phyloP scores from a whole-genome alignment of 441 rosid species.

The Hura crepitans region DNA sequence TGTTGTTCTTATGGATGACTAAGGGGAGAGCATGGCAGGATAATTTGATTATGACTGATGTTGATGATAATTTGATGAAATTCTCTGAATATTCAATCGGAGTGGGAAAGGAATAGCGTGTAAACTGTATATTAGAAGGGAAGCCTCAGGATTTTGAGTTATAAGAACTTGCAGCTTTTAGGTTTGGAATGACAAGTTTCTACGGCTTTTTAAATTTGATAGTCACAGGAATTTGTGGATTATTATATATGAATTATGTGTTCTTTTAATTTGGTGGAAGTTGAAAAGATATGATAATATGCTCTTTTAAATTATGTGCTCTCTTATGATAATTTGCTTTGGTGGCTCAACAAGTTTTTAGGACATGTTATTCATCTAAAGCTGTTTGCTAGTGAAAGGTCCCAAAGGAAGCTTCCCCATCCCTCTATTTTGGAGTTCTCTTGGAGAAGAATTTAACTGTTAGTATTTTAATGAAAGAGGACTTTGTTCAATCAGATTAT shows the following conservation, averaged over 20 bases:
- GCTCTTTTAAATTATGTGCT: too few relatives aligned
- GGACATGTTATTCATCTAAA: not conserved
- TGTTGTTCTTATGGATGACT: not conserved
- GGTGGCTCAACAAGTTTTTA: not conserved
- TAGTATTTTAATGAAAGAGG: not conserved
- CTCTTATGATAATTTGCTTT: not conserved
- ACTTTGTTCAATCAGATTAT: not conserved
- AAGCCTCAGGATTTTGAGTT: not conserved
- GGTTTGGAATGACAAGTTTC: not conserved
- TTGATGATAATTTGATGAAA: not conserved
- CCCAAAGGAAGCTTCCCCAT: not conserved
- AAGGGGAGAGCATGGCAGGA: not conserved
- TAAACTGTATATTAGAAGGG: not conserved
- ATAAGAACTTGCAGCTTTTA: not conserved
- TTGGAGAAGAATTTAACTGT: not conserved
- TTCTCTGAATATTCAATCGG: not conserved
- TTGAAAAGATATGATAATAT: not conserved
- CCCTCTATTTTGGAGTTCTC: not conserved
- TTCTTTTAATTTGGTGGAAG: not conserved
- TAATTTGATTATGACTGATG: not conserved
- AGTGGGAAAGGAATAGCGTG: not conserved
- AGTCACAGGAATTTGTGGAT: not conserved
- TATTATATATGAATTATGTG: not conserved
- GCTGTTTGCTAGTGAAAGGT: slow-evolving; percentile 6
- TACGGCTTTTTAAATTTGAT: not conserved